phyloP scores from a whole-genome alignment of 2,329 filamentous ascomycete species.

The Aspergillus sp. region DNA sequence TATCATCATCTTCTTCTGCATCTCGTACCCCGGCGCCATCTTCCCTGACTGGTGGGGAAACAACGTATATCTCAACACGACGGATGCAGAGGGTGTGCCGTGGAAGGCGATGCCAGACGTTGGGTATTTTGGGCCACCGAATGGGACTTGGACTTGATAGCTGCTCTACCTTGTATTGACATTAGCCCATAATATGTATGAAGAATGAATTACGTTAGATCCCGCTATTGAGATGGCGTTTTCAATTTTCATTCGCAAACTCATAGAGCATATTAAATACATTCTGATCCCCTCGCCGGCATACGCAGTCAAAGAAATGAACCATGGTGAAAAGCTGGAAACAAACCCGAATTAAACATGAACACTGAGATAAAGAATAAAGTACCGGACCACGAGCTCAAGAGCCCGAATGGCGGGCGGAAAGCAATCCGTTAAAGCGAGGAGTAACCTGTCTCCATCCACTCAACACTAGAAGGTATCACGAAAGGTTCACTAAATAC shows the following conservation, averaged over 20 bases:
- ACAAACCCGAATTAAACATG: constrained; percentile 5
- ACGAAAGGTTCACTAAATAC: constrained; percentile 14
- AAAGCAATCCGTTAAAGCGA: constrained; percentile 1
- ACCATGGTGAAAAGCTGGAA: constrained; percentile 7
- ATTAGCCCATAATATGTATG: background rate
- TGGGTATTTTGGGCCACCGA: constrained; percentile 31
- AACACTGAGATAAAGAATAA: constrained; percentile 3
- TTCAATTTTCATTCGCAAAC: background rate
- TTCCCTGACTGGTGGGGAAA: constrained; percentile 35
- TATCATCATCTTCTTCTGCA: constrained; percentile 36
- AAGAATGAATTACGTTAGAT: background rate
- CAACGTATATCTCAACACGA: constrained; percentile 30
- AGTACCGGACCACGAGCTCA: constrained; percentile 2
- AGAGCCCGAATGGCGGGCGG: background rate
- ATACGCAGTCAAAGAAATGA: constrained; percentile 4
- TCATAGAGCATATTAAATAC: constrained; percentile 16
- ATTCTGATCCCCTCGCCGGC: constrained; percentile 10
- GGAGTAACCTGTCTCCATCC: constrained; percentile 9
- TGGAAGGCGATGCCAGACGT: constrained; percentile 24
- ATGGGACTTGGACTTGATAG: constrained; percentile 25
- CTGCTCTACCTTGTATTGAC: background rate
- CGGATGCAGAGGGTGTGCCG: constrained; percentile 26
- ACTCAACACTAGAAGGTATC: constrained; percentile 6
- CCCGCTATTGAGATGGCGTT: background rate
- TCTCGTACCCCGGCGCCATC: constrained; percentile 29